A percentile compares a stretch with the other conserved stretches of the same genome.
phyloP scores from a whole-genome alignment of 2,329 filamentous ascomycete genomes.

The Stachybotrys chlorohalonatus region DNA sequence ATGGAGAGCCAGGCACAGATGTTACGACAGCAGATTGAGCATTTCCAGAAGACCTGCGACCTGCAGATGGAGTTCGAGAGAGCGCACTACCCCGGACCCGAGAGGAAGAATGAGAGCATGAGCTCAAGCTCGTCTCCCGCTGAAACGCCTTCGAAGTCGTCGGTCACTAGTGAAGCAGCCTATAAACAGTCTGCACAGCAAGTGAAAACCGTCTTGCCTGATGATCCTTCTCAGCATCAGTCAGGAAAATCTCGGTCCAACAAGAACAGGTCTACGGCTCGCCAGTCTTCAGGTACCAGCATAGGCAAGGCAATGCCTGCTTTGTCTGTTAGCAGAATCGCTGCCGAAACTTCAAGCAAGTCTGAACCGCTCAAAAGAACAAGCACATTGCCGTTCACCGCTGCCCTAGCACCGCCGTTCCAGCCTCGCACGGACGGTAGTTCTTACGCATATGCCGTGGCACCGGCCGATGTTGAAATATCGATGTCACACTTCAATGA shows the following conservation, averaged over 20 bases:
- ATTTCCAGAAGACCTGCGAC: constrained; percentile 39
- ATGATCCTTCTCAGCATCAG: constrained; percentile 5
- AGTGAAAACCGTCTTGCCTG: constrained; percentile 2
- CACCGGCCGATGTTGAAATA: too few species aligned
- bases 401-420: constrained; percentile 40
- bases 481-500: too few species aligned
- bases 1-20: constrained; percentile 34
- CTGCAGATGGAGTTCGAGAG: constrained; percentile 37
- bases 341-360: constrained; percentile 8
- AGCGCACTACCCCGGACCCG: constrained; percentile 27
- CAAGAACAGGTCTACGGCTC: constrained; percentile 7
- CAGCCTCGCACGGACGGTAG: constrained; percentile 25
- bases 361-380: constrained; percentile 20
- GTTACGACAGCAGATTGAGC: constrained; percentile 35
- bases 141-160: constrained; percentile 4
- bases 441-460: too few species aligned
- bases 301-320: constrained; percentile 17
- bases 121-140: constrained; percentile 8
- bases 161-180: constrained; percentile 6
- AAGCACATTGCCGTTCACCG: constrained; percentile 31
- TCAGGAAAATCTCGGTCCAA: constrained; percentile 3
- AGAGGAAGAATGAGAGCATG: constrained; percentile 13
- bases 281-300: constrained; percentile 13
- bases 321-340: constrained; percentile 9
- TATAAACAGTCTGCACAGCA: constrained; percentile 3